Evolutionary conservation across 1,284 basidiomycete genomes (phyloP).

Genomic region (Papiliotrema laurentii): DNA sequence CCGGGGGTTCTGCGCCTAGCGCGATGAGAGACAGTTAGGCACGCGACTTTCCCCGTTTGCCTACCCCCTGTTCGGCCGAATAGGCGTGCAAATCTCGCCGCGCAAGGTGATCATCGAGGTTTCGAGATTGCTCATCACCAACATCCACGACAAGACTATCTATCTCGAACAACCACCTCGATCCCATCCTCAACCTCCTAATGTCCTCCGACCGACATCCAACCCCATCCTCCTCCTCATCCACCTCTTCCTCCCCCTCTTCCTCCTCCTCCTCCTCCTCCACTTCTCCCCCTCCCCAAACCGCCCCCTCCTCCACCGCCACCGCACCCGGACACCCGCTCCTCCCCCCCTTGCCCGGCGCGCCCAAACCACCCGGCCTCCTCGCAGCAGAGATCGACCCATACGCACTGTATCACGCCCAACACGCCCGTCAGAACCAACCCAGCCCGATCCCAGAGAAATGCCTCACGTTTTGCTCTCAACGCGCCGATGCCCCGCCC

Average conservation of each 20-base stretch:
- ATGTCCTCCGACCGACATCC: neutral
- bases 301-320: neutral
- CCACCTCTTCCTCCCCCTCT: neutral
- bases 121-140: no score
- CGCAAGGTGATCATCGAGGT: no score
- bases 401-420: neutral
- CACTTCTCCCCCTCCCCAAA: neutral
- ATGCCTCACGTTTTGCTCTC: constrained; percentile 39
- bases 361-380: constrained; percentile 4
- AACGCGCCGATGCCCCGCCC: constrained; percentile 25
- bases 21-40: no score
- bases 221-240: neutral
- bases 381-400: neutral
- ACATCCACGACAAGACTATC: no score
- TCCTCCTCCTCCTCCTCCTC: neutral
- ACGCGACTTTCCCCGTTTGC: no score
- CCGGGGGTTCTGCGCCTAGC: no score
- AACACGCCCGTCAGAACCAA: neutral
- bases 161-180: neutral
- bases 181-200: neutral
- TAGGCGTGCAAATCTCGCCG: no score
- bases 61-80: no score
- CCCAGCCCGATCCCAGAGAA: constrained; percentile 27
- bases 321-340: neutral
- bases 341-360: constrained; percentile 4